These are phyloP conservation scores for Allium sativum DNA, from an alignment of 106 monocot genomes.

Conservation along the genomic window DNA sequence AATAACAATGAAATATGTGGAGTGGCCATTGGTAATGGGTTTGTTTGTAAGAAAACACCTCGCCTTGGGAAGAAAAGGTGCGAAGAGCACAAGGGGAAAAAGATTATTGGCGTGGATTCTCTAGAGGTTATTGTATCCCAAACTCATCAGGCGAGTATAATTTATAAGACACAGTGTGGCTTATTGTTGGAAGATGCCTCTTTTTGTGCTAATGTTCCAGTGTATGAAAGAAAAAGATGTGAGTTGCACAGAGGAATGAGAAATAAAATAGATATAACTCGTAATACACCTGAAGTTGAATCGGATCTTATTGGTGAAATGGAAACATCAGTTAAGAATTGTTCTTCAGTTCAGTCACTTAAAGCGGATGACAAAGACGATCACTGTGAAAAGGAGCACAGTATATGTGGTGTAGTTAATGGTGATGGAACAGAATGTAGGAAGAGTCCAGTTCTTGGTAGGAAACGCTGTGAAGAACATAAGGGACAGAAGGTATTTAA, in stretches of 20 bases:
- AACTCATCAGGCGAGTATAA: neutral
- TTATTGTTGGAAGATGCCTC: slow-evolving; percentile 16
- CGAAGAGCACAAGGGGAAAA: slow-evolving; percentile 33
- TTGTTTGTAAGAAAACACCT: slow-evolving; percentile 26
- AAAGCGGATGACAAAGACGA: too few species aligned
- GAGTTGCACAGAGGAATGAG: slow-evolving; percentile 47
- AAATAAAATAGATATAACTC: neutral
- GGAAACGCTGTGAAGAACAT: slow-evolving; percentile 45
- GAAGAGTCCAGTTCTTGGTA: slow-evolving; percentile 22
- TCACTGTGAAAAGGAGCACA: neutral
- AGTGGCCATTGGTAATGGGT: slow-evolving; percentile 14
- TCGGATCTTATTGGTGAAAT: neutral
- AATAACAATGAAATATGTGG: slow-evolving; percentile 29
- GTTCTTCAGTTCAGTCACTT: too few species aligned
- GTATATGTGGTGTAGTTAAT: slow-evolving; percentile 32
- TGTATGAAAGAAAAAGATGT: slow-evolving; percentile 46
- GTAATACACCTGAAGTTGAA: neutral
- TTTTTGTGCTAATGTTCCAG: slow-evolving; percentile 22
- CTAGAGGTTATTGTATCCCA: neutral
- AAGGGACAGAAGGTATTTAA: slow-evolving; percentile 21
- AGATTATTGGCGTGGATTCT: slow-evolving; percentile 11
- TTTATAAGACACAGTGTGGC: slow-evolving; percentile 11
- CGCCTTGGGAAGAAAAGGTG: slow-evolving; percentile 34
- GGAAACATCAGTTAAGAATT: neutral
- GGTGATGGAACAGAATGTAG: slow-evolving; percentile 27